These are phyloP conservation scores for Polysphondylium violaceum DNA, from an alignment of 78 protist genomes.

Conservation along the genomic window DNA sequence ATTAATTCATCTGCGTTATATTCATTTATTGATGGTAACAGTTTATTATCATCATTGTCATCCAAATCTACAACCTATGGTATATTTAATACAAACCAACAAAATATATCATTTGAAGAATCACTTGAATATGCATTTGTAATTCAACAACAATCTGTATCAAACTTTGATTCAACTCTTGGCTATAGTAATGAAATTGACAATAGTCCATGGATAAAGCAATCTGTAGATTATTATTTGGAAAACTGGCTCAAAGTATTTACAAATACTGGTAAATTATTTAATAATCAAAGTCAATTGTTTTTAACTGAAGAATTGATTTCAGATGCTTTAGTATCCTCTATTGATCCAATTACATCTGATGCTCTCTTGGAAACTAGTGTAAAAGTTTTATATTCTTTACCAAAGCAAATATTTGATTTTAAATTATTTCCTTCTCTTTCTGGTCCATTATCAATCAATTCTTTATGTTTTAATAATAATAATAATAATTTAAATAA, in stretches of 20 bases:
- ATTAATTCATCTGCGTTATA: conserved; percentile 11
- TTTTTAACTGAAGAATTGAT: conserved; percentile 37
- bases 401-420: conserved; percentile 4
- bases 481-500: conserved; percentile 22
- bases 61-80: background rate
- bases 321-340: conserved; percentile 37
- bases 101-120: conserved; percentile 25
- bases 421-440: conserved; percentile 16
- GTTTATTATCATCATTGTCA: too few species aligned
- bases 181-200: conserved; percentile 68
- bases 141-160: conserved; percentile 33
- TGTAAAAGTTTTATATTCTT: conserved; percentile 3
- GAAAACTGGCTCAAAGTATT: conserved; percentile 37
- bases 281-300: background rate
- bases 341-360: conserved; percentile 29
- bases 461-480: conserved; percentile 7
- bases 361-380: conserved; percentile 17
- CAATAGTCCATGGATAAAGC: conserved; percentile 35
- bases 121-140: conserved; percentile 41
- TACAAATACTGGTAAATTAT: conserved; percentile 19
- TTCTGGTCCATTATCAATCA: conserved; percentile 2
- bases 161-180: conserved; percentile 43
- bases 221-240: conserved; percentile 18
- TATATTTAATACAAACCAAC: background rate
- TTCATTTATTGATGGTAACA: background rate